A percentile compares a stretch with the other conserved stretches of the same genome.
These are phyloP conservation scores for Rhizopogon roseolus DNA, from an alignment of 768 basidiomycete species.

Conservation along the genomic window DNA sequence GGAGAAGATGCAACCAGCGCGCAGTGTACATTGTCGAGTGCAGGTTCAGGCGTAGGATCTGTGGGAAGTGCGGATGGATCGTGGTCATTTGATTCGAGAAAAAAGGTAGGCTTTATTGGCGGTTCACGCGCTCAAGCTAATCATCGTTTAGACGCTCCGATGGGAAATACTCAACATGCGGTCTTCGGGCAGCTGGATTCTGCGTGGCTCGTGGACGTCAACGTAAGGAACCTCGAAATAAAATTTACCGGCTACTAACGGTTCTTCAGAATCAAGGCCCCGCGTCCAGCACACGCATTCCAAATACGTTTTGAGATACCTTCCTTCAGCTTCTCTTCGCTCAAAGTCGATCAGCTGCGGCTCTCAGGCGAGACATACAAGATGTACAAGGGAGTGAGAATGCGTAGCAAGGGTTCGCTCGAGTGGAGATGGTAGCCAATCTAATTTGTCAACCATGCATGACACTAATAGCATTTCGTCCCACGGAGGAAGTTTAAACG, in stretches of 20 bases:
- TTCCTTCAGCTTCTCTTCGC: conserved; percentile 65
- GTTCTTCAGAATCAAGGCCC: conserved; percentile 32
- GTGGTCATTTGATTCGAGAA: conserved; percentile 77
- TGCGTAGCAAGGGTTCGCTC: conserved; percentile 31
- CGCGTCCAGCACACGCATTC: conserved; percentile 72
- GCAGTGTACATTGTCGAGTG: conserved; percentile 64
- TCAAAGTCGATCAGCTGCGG: conserved; percentile 85
- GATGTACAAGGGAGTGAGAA: conserved; percentile 87
- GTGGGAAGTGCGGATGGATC: conserved; percentile 45
- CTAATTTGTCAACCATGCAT: not conserved
- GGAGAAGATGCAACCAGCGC: conserved; percentile 71
- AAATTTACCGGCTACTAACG: conserved; percentile 11
- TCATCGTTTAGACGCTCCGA: conserved; percentile 50
- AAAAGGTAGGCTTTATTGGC: conserved; percentile 37
- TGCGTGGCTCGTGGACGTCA: conserved; percentile 76
- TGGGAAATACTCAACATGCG: conserved; percentile 75
- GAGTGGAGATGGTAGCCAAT: conserved; percentile 28
- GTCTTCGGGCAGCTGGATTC: conserved; percentile 63
- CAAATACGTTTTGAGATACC: conserved; percentile 69
- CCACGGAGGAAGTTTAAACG: conserved; percentile 2
- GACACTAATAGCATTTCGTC: not conserved
- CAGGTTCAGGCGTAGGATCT: conserved; percentile 41
- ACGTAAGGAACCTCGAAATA: conserved; percentile 35
- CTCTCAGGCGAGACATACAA: conserved; percentile 79
- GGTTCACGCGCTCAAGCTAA: not conserved